These are phyloP conservation scores for Phytophthora ohioensis DNA, from an alignment of 352 stramenopile genomes.

Conservation along the genomic window DNA sequence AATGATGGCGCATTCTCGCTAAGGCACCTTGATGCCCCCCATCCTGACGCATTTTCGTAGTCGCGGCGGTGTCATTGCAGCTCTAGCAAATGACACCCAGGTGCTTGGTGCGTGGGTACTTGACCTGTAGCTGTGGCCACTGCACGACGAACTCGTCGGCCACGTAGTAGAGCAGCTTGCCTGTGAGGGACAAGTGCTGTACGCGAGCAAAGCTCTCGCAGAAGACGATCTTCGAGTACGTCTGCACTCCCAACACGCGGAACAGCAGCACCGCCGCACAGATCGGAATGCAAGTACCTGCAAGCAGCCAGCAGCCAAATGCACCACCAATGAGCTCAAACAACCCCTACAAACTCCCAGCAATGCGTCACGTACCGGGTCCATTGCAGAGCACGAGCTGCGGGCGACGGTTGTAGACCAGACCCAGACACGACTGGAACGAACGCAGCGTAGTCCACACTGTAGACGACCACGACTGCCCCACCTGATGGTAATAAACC, in stretches of 20 bases:
- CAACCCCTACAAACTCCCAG: too few species aligned
- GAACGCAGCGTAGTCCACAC: conserved; percentile 89
- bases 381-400: conserved; percentile 95
- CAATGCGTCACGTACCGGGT: conserved; percentile 45
- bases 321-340: too few species aligned
- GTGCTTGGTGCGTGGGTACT: conserved; percentile 87
- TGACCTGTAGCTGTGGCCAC: conserved; percentile 90
- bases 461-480: conserved; percentile 92
- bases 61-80: neutral
- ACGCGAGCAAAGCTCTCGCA: conserved; percentile 96
- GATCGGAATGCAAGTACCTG: conserved; percentile 95
- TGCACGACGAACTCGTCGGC: conserved; percentile 95
- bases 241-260: conserved; percentile 78
- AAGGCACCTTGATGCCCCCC: neutral
- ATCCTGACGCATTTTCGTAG: conserved; percentile 15
- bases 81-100: conserved; percentile 90
- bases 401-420: conserved; percentile 81
- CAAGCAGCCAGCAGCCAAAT: neutral
- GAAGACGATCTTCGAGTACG: conserved; percentile 90
- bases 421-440: conserved; percentile 74
- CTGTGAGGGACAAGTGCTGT: conserved; percentile 92
- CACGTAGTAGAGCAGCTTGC: conserved; percentile 93
- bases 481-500: conserved; percentile 62
- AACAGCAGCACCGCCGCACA: conserved; percentile 86
- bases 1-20: conserved; percentile 13